phyloP scores from a whole-genome alignment of 345 rosid species.

The Mallotus nudiflorus region DNA sequence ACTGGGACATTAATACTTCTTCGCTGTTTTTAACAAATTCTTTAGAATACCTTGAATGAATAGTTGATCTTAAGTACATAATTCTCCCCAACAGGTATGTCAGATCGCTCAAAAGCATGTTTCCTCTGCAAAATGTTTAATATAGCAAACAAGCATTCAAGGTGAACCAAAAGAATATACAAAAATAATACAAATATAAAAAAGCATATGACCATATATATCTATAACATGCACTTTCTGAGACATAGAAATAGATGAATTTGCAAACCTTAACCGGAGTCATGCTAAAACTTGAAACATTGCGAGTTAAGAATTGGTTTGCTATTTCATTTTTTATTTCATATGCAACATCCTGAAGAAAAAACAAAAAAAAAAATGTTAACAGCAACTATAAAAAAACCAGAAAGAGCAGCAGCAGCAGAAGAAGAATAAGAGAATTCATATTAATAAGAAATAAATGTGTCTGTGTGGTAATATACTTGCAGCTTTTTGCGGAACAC shows the following conservation, averaged over 20 bases:
- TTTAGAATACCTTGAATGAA: conserved; percentile 72
- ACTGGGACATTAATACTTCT: background rate
- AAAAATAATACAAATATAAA: background rate
- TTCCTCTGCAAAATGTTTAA: conserved; percentile 56
- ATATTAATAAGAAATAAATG: background rate
- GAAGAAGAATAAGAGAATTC: background rate
- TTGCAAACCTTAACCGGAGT: conserved; percentile 76
- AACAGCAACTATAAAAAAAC: conserved; percentile 16
- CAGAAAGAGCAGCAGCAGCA: background rate
- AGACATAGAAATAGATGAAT: conserved; percentile 17
- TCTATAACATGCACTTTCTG: background rate
- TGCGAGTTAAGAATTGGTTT: conserved; percentile 59
- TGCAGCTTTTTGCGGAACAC: conserved; percentile 66
- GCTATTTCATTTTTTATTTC: conserved; percentile 75
- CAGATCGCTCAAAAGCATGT: conserved; percentile 80
- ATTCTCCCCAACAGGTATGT: conserved; percentile 78
- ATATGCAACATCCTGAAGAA: conserved; percentile 63
- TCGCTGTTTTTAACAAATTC: conserved; percentile 11
- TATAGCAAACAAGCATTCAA: conserved; percentile 21
- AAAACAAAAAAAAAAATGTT: conserved; percentile 14
- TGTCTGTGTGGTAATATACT: conserved; percentile 34
- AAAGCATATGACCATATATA: background rate
- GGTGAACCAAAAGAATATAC: conserved; percentile 16
- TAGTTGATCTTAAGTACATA: conserved; percentile 85
- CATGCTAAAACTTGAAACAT: conserved; percentile 84